Evolutionary conservation across 2,329 filamentous ascomycete species (phyloP).

Genomic region (Ophiostoma novo-ulmi): DNA sequence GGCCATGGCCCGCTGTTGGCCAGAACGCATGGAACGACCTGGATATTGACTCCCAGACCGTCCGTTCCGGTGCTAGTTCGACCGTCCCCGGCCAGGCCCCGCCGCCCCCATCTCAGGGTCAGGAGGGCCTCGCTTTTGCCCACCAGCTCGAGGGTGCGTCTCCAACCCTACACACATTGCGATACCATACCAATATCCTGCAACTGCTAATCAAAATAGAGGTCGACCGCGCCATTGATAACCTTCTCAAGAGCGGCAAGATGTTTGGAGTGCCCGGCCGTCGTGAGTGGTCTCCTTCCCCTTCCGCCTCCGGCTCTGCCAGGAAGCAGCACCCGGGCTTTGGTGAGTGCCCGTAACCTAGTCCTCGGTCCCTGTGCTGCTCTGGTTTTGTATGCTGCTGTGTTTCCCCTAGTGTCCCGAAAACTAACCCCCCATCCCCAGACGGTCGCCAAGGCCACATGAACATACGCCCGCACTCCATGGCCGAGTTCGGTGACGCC

Average conservation of each 20-base stretch:
- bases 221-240: slow-evolving; percentile 92
- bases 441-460: slow-evolving; percentile 62
- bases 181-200: neutral
- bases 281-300: slow-evolving; percentile 65
- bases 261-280: slow-evolving; percentile 66
- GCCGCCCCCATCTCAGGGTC: slow-evolving; percentile 25
- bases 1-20: slow-evolving; percentile 31
- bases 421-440: slow-evolving; percentile 34
- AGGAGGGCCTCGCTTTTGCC: slow-evolving; percentile 32
- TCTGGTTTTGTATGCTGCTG: slow-evolving; percentile 26
- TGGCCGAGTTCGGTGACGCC: slow-evolving; percentile 74
- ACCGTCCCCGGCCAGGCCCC: slow-evolving; percentile 35
- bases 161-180: neutral
- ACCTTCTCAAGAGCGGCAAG: slow-evolving; percentile 94
- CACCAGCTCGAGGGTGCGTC: slow-evolving; percentile 38
- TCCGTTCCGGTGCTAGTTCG: slow-evolving; percentile 35
- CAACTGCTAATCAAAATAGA: slow-evolving; percentile 49
- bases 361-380: slow-evolving; percentile 1
- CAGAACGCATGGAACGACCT: slow-evolving; percentile 32
- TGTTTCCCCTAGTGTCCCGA: neutral
- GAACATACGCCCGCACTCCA: slow-evolving; percentile 70
- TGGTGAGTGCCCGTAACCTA: slow-evolving; percentile 43
- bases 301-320: slow-evolving; percentile 51
- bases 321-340: slow-evolving; percentile 51
- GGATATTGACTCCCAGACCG: slow-evolving; percentile 30